A percentile compares a stretch with the other conserved stretches of the same genome.
Conservation (phyloP, 345 rosid genomes). For the Viola odorata region DNA sequence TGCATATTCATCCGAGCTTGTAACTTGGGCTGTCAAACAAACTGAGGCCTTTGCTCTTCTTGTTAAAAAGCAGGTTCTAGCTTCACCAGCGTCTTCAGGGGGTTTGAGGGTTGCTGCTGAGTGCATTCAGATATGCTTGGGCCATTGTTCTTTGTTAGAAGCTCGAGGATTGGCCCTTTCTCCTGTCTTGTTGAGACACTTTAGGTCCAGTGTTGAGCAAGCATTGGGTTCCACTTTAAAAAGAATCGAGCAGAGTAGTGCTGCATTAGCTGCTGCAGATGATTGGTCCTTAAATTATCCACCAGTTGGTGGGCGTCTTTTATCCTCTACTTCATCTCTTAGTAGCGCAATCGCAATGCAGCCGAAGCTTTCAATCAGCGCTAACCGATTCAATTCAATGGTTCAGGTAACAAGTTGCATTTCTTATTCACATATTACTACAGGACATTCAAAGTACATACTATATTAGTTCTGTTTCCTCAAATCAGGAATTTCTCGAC, state of each 20-base stretch:
- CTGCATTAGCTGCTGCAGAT: conserved; percentile 79
- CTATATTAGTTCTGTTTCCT: background rate
- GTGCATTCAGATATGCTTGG: conserved; percentile 61
- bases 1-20: conserved; percentile 80
- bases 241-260: conserved; percentile 70
- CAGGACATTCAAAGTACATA: background rate
- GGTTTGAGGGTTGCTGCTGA: conserved; percentile 64
- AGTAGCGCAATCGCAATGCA: conserved; percentile 31
- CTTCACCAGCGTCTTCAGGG: conserved; percentile 74
- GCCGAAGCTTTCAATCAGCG: conserved; percentile 74
- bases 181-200: conserved; percentile 61
- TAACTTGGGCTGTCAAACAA: conserved; percentile 90
- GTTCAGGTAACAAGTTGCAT: conserved; percentile 52
- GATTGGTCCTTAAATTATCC: conserved; percentile 66
- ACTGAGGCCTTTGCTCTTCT: conserved; percentile 54
- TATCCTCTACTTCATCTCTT: conserved; percentile 38
- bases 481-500: conserved; percentile 64
- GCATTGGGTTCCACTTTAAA: conserved; percentile 60
- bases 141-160: conserved; percentile 71
- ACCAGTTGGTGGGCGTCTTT: conserved; percentile 46
- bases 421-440: background rate
- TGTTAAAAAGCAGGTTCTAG: conserved; percentile 60
- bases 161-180: conserved; percentile 85
- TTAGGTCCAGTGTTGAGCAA: conserved; percentile 57
- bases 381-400: conserved; percentile 69